Evolutionary conservation across 2,329 filamentous ascomycete species (phyloP).

Genomic region (Ophiostoma fasciatum): DNA sequence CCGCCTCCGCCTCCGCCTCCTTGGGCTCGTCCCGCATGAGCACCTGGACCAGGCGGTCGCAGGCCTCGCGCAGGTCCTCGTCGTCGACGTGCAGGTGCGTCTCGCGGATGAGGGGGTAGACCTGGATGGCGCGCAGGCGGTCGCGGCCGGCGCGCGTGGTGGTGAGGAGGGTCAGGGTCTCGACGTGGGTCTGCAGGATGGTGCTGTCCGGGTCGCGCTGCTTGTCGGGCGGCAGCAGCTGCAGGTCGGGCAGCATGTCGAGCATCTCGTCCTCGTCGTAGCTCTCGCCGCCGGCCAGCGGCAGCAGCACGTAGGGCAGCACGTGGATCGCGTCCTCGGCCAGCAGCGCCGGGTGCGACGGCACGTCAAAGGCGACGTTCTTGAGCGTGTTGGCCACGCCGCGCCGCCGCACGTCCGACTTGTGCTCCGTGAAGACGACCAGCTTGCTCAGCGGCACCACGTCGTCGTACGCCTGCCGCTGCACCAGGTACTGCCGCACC

Average conservation of each 20-base stretch:
- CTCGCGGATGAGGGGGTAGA: conserved; percentile 83
- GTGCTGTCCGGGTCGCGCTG: conserved; percentile 59
- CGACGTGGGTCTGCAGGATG: conserved; percentile 76
- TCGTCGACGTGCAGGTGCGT: conserved; percentile 65
- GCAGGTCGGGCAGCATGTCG: conserved; percentile 77
- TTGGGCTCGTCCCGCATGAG: conserved; percentile 56
- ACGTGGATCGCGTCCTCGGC: conserved; percentile 61
- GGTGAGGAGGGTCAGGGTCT: conserved; percentile 72
- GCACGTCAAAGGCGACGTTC: conserved; percentile 74
- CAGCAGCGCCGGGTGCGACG: conserved; percentile 56
- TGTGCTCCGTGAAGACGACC: conserved; percentile 86
- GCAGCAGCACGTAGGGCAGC: conserved; percentile 75
- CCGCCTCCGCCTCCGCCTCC: conserved; percentile 26
- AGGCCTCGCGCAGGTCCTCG: conserved; percentile 68
- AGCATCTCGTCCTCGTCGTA: conserved; percentile 77
- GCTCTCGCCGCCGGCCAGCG: conserved; percentile 76
- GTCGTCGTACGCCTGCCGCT: conserved; percentile 58
- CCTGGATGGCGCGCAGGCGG: conserved; percentile 56
- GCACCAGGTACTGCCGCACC: conserved; percentile 61
- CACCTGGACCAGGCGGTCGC: conserved; percentile 80
- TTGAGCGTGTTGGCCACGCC: conserved; percentile 97
- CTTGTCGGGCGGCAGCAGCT: conserved; percentile 82
- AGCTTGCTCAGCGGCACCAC: conserved; percentile 87
- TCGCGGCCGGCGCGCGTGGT: conserved; percentile 65
- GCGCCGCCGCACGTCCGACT: conserved; percentile 66